Base-by-base conservation (phyloP, 1,284 basidiomycete genomes). In the Leccinum brunneo-olivaceum region DNA sequence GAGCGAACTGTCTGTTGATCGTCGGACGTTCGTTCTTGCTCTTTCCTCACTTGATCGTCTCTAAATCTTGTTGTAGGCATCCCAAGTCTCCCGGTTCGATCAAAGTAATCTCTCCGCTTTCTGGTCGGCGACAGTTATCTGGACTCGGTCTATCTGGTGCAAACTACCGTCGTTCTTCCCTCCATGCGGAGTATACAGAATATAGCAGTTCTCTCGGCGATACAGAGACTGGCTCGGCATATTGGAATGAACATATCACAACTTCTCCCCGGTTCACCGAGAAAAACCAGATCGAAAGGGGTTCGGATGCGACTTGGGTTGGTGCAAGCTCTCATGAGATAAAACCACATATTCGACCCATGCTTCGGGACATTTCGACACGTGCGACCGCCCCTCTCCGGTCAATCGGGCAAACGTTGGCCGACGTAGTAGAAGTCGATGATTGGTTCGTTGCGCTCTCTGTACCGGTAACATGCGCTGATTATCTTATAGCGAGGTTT, bases 21-120 rank as follows among this genome's bases (percentile, higher is more conserved):
- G 6, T 32, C 7, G 24, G 11, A 37, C 9, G 57, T 57, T 44
- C n/a, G 59, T 54, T 6, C 39, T 27, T 28, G 6, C 18, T 34
- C 2, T 40, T 20, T 16, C 33, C 10, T 19, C 6, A 16, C 18
- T 14, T 1, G 0, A 27, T 23, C n/a, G 15, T 40, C 6, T 44
- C 48, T 56, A 18, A 57, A 29, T 9, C 9, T 3, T 37, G 15
- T 27, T 18, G 14, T 44, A 61, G 50, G 15, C 37, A 36, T n/a
- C 21, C 33, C 2, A 49, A 38, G 24, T 19, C 38, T 7, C 16
- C 41, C 5, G 24, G 32, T 16, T 6, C 39, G n/a, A 9, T 41
- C 19, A 48, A 34, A 8, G 24, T 41, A 14, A 46, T 53, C 19
- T 60, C 55, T 27, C 48, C 53, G 2, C 34, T 58, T 19, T 23